Evolutionary conservation across 768 basidiomycete species (phyloP), one percentile per base, ranked within the genome.

Genomic region (Suillus alpinus): DNA sequence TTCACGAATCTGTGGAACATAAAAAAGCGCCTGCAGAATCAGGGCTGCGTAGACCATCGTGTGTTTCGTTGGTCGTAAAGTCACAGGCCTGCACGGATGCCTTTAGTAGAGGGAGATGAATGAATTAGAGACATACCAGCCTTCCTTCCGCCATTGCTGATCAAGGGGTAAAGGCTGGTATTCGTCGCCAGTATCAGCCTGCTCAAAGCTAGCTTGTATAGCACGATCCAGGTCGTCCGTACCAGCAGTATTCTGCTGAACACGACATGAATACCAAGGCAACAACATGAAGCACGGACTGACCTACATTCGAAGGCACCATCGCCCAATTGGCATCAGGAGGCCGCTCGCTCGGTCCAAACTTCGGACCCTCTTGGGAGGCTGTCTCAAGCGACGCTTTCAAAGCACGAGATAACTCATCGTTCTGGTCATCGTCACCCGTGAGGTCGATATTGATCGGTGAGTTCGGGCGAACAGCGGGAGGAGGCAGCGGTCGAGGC

Each of bases 251-350:
- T 63, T 68, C 59, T 71, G 74, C 79, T 78, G 65, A 68, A 41
- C 65, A 70, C 53, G 51, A 57, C 62, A 62, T 36, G 36, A 59
- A 55, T 36, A 63, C 57, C 52, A 57, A 39, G 62, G 57, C 41
- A 34, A 39, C 32, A 6, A 40, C 18, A 36, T 47, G 3, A 29
- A 59, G 44, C 36, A 32, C 34, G 57, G 34, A 55, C 61, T 12
- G 46, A 70, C 70, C 68, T 75, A 89, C 89, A 69, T 87, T 85
- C 6, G 88, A 84, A 20, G 84, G 83, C 8, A 89, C 88, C 69
- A 90, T 71, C 53, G 86, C 86, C 89, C 88, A 90, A 58, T 79
- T 80, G 1, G 86, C 82, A 68, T 89, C 79, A 2, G 88, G 80
- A 4, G 86, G 80, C 44, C 88, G 79, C 41, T 85, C 76, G 62